A percentile compares a stretch with the other conserved stretches of the same genome.
Evolutionary conservation across 208 protist species (phyloP).

Genomic region (Trypanosoma boissoni): DNA sequence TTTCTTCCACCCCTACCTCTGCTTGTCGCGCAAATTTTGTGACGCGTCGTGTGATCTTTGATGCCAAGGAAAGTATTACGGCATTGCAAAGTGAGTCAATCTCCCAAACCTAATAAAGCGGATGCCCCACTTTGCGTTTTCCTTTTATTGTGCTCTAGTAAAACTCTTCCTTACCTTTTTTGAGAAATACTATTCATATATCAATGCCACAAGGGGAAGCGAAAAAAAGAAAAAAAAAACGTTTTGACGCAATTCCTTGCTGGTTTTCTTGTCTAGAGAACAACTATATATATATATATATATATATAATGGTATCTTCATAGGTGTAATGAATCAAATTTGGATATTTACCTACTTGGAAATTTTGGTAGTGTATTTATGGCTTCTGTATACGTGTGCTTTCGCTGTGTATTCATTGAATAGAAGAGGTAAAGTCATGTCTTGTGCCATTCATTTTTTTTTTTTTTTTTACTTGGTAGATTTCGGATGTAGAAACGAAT

Average conservation of each 20-base stretch:
- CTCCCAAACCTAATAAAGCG: no score
- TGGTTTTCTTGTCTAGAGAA: constrained; percentile 1
- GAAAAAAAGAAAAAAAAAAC: no score
- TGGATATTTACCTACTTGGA: no score
- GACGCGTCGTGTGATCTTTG: constrained; percentile 27
- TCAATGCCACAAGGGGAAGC: no score
- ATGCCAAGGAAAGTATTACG: neutral
- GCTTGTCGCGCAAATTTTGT: neutral
- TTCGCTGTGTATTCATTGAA: neutral
- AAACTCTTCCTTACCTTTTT: no score
- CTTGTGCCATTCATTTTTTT: constrained; percentile 4
- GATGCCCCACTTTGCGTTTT: neutral
- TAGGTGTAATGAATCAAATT: no score
- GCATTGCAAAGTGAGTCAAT: neutral
- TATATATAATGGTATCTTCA: constrained; percentile 3
- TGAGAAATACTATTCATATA: no score
- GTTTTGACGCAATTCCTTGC: no score
- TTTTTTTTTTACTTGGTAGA: constrained; percentile 1
- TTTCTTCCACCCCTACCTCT: constrained; percentile 6
- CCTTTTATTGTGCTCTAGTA: constrained; percentile 3
- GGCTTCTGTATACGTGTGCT: neutral
- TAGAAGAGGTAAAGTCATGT: neutral
- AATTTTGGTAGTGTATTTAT: no score
- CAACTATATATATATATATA: neutral
- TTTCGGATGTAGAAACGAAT: neutral